Percentiles rank a stretch among this genome's conserved stretches.
phyloP scores from a whole-genome alignment of 768 basidiomycete genomes.

The Mycena haematopus region DNA sequence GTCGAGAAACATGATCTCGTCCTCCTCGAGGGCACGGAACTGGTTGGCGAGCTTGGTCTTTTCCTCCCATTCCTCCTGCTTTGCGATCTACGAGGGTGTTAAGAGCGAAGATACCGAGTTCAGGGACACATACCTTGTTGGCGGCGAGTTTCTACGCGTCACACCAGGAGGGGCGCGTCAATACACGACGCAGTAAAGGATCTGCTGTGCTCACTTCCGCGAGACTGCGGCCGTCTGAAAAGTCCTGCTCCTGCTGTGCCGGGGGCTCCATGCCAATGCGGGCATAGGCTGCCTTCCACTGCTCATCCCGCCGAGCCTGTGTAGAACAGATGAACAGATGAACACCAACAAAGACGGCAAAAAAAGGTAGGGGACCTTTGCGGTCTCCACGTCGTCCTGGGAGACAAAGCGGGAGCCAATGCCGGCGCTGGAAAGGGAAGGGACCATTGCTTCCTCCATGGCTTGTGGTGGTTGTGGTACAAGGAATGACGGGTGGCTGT shows the following conservation, averaged over 20 bases:
- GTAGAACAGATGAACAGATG: neutral
- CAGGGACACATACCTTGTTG: constrained; percentile 65
- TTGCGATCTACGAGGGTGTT: constrained; percentile 63
- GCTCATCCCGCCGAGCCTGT: constrained; percentile 69
- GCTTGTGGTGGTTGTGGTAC: neutral
- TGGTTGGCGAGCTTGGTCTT: constrained; percentile 90
- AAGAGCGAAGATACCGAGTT: constrained; percentile 24
- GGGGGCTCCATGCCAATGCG: constrained; percentile 88
- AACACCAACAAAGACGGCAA: neutral
- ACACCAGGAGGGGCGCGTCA: constrained; percentile 53
- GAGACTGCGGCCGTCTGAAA: constrained; percentile 83
- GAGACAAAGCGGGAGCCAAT: constrained; percentile 89
- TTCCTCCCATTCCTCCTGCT: constrained; percentile 94
- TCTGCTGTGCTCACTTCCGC: constrained; percentile 72
- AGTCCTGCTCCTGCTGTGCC: constrained; percentile 74
- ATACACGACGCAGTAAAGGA: constrained; percentile 40
- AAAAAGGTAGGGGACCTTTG: constrained; percentile 43
- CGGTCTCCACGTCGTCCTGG: constrained; percentile 76
- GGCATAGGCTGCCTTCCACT: constrained; percentile 92
- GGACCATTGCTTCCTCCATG: constrained; percentile 70
- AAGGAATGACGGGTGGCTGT: too few relatives aligned
- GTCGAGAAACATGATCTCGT: constrained; percentile 89
- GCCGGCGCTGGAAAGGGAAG: constrained; percentile 71
- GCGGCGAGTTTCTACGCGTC: constrained; percentile 83
- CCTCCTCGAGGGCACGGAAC: constrained; percentile 88